Conservation (phyloP, 371 early-diverging fungal genomes). For the Saksenaea vasiformis region DNA sequence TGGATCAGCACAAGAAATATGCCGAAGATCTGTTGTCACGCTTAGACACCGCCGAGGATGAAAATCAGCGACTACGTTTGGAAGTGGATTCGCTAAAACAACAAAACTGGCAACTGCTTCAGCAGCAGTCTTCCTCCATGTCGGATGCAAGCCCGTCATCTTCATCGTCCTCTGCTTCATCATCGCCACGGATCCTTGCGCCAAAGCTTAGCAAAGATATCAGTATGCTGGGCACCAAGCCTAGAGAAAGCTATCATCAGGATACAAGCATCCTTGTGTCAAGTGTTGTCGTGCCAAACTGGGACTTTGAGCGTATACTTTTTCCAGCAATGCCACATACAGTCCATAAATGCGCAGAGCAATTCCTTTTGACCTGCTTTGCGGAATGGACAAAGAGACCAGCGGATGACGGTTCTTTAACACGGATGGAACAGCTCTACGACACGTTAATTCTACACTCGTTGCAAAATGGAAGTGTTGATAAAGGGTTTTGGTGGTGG, state of each 20-base stretch:
- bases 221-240: slow-evolving; percentile 26
- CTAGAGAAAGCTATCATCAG: slow-evolving; percentile 33
- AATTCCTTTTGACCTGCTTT: neutral
- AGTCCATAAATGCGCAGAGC: neutral
- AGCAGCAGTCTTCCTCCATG: slow-evolving; percentile 1
- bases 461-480: slow-evolving; percentile 17
- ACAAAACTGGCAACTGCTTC: slow-evolving; percentile 21
- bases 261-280: slow-evolving; percentile 37
- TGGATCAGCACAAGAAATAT: slow-evolving; percentile 28
- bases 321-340: neutral
- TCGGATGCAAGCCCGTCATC: neutral
- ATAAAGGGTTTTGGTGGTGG: slow-evolving; percentile 48
- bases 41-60: slow-evolving; percentile 46
- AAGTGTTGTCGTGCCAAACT: neutral
- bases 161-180: slow-evolving; percentile 7
- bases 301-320: neutral
- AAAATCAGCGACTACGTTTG: slow-evolving; percentile 53
- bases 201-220: slow-evolving; percentile 31
- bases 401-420: slow-evolving; percentile 7
- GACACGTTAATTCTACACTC: slow-evolving; percentile 46
- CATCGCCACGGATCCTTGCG: slow-evolving; percentile 27
- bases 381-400: neutral
- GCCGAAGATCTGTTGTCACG: slow-evolving; percentile 43
- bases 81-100: slow-evolving; percentile 43
- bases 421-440: slow-evolving; percentile 47